A percentile compares a stretch with the other conserved stretches of the same genome.
These are phyloP conservation scores for Fusarium xyrophilum DNA, from an alignment of 2,329 filamentous ascomycete genomes.

Conservation along the genomic window DNA sequence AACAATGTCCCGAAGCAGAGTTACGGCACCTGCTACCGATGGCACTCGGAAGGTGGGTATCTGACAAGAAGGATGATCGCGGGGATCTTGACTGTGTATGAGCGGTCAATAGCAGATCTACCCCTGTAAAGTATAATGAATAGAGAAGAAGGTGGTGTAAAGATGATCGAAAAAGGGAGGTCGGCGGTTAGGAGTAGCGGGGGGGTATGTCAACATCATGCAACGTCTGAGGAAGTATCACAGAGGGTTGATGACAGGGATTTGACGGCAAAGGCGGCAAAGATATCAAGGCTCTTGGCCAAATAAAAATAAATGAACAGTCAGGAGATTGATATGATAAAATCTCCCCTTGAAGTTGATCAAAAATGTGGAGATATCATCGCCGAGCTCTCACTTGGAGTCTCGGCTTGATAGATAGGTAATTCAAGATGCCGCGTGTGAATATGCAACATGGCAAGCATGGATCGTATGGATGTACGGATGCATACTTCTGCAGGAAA, in stretches of 20 bases:
- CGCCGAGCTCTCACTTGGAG: slow-evolving; percentile 20
- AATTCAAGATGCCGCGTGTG: slow-evolving; percentile 23
- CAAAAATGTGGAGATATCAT: slow-evolving; percentile 13
- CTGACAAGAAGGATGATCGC: slow-evolving; percentile 22
- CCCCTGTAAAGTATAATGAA: slow-evolving; percentile 30
- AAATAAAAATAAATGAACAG: slow-evolving; percentile 10
- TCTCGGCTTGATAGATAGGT: slow-evolving; percentile 32
- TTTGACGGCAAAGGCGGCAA: slow-evolving; percentile 6
- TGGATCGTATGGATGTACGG: background rate
- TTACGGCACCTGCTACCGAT: slow-evolving; percentile 36
- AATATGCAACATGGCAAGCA: slow-evolving; percentile 14
- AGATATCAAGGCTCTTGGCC: slow-evolving; percentile 9
- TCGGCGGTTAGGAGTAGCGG: slow-evolving; percentile 14
- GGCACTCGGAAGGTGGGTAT: slow-evolving; percentile 25
- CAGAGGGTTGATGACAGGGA: slow-evolving; percentile 8
- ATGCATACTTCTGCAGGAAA: slow-evolving; percentile 2
- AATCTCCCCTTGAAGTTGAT: background rate
- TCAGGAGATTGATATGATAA: slow-evolving; percentile 11
- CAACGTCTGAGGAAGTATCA: slow-evolving; percentile 21
- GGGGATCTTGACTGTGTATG: slow-evolving; percentile 31
- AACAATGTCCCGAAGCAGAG: slow-evolving; percentile 25
- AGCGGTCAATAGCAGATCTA: slow-evolving; percentile 28
- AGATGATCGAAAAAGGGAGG: slow-evolving; percentile 15
- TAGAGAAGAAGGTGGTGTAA: slow-evolving; percentile 34
- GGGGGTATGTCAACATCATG: slow-evolving; percentile 31